A percentile compares a stretch with the other conserved stretches of the same genome.
These are phyloP conservation scores for Ganoderma lingzhi DNA, from an alignment of 1,284 basidiomycete genomes.

Conservation along the genomic window DNA sequence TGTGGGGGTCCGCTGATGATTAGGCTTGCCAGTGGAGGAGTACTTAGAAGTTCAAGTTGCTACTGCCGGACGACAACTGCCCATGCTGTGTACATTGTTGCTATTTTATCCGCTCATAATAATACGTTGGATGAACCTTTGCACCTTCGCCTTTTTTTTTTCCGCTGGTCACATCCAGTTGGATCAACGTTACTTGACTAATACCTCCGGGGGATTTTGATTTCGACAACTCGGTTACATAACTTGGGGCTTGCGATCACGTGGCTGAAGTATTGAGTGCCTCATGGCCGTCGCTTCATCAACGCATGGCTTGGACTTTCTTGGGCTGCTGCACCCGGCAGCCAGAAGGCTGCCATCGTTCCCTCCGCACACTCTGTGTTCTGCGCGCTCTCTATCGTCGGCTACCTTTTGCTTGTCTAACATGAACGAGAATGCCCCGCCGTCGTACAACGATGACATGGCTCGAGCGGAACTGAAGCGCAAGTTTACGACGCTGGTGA, in stretches of 20 bases:
- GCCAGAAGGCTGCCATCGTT: neutral
- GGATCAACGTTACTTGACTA: too few relatives aligned
- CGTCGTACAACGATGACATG: constrained; percentile 10
- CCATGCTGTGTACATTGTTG: constrained; percentile 14
- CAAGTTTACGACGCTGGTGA: constrained; percentile 31
- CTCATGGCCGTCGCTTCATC: constrained; percentile 10
- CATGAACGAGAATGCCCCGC: constrained; percentile 8
- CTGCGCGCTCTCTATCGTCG: neutral
- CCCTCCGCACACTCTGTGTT: neutral
- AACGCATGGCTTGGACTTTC: constrained; percentile 8
- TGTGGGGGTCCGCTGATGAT: neutral
- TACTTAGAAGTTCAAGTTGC: constrained; percentile 2
- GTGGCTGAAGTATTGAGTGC: constrained; percentile 11
- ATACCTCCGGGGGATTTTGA: neutral
- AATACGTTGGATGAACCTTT: neutral
- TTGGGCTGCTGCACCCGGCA: neutral
- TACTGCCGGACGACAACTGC: constrained; percentile 13
- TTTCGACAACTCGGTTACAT: neutral
- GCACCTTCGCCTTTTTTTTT: neutral
- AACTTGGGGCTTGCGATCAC: neutral
- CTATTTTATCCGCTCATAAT: neutral
- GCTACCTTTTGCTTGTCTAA: neutral
- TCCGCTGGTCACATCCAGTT: neutral
- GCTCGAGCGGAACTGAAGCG: constrained; percentile 28
- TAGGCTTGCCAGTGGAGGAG: neutral